Percentiles rank a stretch among this genome's conserved stretches.
Conservation (phyloP, 2,329 filamentous ascomycete species). For the Chaetomiaceae sp. region DNA sequence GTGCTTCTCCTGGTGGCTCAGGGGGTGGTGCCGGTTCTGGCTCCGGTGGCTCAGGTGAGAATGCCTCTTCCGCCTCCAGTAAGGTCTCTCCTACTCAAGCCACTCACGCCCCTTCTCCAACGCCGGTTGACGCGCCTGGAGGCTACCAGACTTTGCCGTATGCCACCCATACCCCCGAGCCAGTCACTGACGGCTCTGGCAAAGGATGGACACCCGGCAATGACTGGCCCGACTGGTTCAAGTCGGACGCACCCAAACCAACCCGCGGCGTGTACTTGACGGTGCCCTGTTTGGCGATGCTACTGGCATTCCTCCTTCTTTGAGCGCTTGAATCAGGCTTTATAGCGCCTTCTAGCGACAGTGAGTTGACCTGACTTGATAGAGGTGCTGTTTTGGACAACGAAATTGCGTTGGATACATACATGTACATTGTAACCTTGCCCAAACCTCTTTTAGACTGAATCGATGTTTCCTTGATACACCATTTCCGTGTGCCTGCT, state of each 20-base stretch:
- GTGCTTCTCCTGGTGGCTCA: slow-evolving; percentile 8
- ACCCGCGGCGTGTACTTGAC: not conserved
- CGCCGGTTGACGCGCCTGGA: not conserved
- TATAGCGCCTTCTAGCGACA: no score
- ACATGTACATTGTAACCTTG: no score
- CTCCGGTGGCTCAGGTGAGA: slow-evolving; percentile 10
- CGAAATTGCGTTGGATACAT: no score
- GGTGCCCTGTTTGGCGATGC: not conserved
- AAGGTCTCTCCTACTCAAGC: no score
- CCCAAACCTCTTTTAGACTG: no score
- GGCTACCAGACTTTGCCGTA: not conserved
- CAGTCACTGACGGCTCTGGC: not conserved
- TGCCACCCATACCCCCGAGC: not conserved
- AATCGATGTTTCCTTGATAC: no score
- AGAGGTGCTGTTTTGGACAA: no score
- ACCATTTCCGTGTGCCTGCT: no score
- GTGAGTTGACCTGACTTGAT: no score
- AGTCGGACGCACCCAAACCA: not conserved
- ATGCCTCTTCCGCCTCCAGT: no score
- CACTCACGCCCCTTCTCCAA: no score
- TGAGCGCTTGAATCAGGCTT: no score
- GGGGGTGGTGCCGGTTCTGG: slow-evolving; percentile 22
- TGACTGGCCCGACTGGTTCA: slow-evolving; percentile 15
- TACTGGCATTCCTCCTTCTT: not conserved
- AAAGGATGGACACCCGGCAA: slow-evolving; percentile 13